Evolutionary conservation across 345 rosid genomes (phyloP).

Genomic region (Pistacia atlantica): DNA sequence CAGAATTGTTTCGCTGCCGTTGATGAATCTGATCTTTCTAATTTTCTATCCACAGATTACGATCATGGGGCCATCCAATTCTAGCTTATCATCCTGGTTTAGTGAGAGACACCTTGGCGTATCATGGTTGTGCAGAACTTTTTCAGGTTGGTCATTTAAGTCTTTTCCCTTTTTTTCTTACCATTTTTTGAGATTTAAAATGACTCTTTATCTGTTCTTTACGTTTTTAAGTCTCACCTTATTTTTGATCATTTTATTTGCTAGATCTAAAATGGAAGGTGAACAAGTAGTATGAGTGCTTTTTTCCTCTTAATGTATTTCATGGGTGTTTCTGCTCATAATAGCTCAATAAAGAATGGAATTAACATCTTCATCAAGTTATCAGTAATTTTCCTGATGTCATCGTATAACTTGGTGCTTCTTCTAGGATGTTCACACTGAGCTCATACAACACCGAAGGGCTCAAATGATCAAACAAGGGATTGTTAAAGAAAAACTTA

Average conservation of each 20-base stretch:
- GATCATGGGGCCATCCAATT: conserved; percentile 76
- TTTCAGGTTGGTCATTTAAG: conserved; percentile 66
- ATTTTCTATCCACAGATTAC: conserved; percentile 54
- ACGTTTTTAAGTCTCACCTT: background rate
- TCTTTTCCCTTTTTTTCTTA: conserved; percentile 18
- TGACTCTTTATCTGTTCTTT: background rate
- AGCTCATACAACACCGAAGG: conserved; percentile 90
- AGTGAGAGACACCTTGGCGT: conserved; percentile 79
- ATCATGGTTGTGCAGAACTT: conserved; percentile 98
- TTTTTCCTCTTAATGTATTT: background rate
- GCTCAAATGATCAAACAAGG: conserved; percentile 86
- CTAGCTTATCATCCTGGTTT: conserved; percentile 92
- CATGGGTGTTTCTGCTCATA: background rate
- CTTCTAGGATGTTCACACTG: conserved; percentile 87
- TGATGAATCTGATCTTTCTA: conserved; percentile 22
- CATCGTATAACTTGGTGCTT: conserved; percentile 26
- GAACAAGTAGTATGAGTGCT: background rate
- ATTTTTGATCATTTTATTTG: background rate
- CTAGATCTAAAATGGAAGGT: background rate
- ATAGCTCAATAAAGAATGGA: conserved; percentile 13
- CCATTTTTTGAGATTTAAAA: conserved; percentile 7
- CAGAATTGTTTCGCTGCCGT: conserved; percentile 10
- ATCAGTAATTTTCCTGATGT: conserved; percentile 27
- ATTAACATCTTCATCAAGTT: conserved; percentile 11
- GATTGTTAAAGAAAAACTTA: conserved; percentile 59